These are phyloP conservation scores for Ulmus americana DNA, from an alignment of 331 rosid species.

Conservation along the genomic window DNA sequence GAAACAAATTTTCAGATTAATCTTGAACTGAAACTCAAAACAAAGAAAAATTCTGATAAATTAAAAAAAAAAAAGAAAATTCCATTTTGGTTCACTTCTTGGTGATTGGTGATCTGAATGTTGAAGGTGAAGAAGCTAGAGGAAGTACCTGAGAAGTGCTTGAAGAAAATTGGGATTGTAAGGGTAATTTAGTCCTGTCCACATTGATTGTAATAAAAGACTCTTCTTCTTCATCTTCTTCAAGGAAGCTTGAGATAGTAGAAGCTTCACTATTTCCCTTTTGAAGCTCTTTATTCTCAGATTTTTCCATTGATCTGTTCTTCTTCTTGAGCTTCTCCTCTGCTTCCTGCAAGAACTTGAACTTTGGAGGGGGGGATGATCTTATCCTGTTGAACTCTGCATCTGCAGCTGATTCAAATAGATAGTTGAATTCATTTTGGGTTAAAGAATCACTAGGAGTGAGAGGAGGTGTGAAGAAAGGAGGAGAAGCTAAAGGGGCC, in stretches of 20 bases:
- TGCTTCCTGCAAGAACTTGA: constrained; percentile 87
- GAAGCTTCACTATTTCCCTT: constrained; percentile 1
- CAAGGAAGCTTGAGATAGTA: constrained; percentile 23
- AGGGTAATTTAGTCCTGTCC: constrained; percentile 38
- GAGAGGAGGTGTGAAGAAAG: constrained; percentile 69
- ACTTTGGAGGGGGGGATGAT: constrained; percentile 92
- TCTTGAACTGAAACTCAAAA: neutral
- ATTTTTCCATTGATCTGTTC: constrained; percentile 39
- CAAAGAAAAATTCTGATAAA: no score
- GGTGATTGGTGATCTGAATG: constrained; percentile 39
- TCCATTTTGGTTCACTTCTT: constrained; percentile 31
- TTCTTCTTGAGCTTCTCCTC: constrained; percentile 76
- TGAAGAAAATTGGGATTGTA: constrained; percentile 35
- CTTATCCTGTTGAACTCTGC: constrained; percentile 74
- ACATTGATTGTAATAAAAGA: constrained; percentile 39
- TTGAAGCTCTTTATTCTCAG: constrained; percentile 22
- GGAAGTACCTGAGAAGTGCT: constrained; percentile 69
- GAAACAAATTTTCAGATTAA: neutral
- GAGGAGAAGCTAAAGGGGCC: constrained; percentile 79
- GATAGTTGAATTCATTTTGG: constrained; percentile 65
- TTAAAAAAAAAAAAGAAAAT: constrained; percentile 3
- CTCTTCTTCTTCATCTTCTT: constrained; percentile 47
- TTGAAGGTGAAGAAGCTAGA: constrained; percentile 56
- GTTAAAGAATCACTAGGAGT: constrained; percentile 47
- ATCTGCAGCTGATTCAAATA: constrained; percentile 67